A percentile compares a stretch with the other conserved stretches of the same genome.
Evolutionary conservation across 495 filamentous ascomycete genomes (phyloP).

Genomic region (Penicillium egyptiacum): DNA sequence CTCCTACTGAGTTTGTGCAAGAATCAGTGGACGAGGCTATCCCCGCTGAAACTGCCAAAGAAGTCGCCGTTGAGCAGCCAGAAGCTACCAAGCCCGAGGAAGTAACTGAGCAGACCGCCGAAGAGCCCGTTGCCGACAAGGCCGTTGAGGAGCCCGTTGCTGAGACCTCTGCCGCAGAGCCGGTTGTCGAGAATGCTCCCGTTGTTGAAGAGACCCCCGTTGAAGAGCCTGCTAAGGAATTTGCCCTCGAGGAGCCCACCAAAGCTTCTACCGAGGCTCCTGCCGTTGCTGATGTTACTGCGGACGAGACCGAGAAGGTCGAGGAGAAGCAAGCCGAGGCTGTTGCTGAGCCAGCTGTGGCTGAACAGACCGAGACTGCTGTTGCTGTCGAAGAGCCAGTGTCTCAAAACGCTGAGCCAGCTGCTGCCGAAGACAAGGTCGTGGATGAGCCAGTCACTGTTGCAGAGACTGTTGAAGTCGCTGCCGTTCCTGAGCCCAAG

Average conservation of each 20-base stretch:
- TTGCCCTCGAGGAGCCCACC: slow-evolving; percentile 9
- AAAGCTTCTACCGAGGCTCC: slow-evolving; percentile 1
- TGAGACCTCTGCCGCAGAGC: slow-evolving; percentile 9
- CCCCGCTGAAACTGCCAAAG: background rate
- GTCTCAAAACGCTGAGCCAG: background rate
- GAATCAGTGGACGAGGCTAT: slow-evolving; percentile 2
- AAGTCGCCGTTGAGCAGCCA: background rate
- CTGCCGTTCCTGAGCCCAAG: background rate
- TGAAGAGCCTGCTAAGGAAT: slow-evolving; percentile 12
- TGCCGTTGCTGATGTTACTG: slow-evolving; percentile 12
- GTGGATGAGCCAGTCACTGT: slow-evolving; percentile 6
- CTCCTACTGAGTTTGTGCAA: background rate
- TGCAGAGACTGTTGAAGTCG: slow-evolving; percentile 10
- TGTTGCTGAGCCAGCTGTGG: slow-evolving; percentile 2
- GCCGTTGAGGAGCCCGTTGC: slow-evolving; percentile 10
- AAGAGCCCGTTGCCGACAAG: slow-evolving; percentile 9
- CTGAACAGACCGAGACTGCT: slow-evolving; percentile 9
- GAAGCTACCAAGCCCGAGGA: background rate
- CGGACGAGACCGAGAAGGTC: slow-evolving; percentile 5
- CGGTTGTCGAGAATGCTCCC: slow-evolving; percentile 4
- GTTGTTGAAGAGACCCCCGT: slow-evolving; percentile 1
- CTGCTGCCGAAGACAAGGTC: slow-evolving; percentile 1
- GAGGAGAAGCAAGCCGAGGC: slow-evolving; percentile 1
- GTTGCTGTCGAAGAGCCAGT: slow-evolving; percentile 4
- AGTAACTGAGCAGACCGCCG: slow-evolving; percentile 1